Base-by-base conservation (phyloP, 1,284 basidiomycete genomes). In the Gomphus sp. region DNA sequence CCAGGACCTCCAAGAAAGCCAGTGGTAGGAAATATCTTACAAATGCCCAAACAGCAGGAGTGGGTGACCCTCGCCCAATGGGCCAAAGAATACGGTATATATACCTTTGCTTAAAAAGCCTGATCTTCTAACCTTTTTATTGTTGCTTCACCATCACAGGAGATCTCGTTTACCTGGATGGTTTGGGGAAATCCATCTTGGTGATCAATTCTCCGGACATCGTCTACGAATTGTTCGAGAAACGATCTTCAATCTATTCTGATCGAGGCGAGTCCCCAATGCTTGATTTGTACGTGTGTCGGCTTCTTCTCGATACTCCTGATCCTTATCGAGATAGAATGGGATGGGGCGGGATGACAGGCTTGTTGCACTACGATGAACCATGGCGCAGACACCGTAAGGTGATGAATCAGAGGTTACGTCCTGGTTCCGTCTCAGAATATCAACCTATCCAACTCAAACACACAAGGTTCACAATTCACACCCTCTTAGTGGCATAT, bases 191-290 rank as follows among this genome's bases (percentile, higher is more conserved):
- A 4, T 68, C 68, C 1, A 66, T 78, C 36, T 61, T 78, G 50
- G 65, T 78, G 9, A 63, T 79, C 18, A 72, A 75, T 56, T 71
- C 73, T 5, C 44, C 64, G 0, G 67, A 73, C 47, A 69, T 69
- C 1, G 70, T 69, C 0, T 65, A 63, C 0, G 77, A 76, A 14
- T 64, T 79, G 9, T 64, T 78, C 45, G 75, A 76, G 43, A 73
- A 69, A 58, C 66, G 72, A 9, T 73, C 73, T 0, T 66, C 70
- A 0, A 71, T 70, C 6, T 77, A 77, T 66, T 80, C 72, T 4
- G 69, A 68, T 52, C 69, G 76, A 55, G 47, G 60, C 66, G 44
- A 62, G 3, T 47, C 65, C 55, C 59, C 64, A 4, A 65, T 69
- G 66, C 45, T 66, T 12, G 64, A 64, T 5, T 49, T 60, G 56